A percentile compares a stretch with the other conserved stretches of the same genome.
Evolutionary conservation across 345 rosid genomes (phyloP).

Genomic region (Gynandropsis gynandra): DNA sequence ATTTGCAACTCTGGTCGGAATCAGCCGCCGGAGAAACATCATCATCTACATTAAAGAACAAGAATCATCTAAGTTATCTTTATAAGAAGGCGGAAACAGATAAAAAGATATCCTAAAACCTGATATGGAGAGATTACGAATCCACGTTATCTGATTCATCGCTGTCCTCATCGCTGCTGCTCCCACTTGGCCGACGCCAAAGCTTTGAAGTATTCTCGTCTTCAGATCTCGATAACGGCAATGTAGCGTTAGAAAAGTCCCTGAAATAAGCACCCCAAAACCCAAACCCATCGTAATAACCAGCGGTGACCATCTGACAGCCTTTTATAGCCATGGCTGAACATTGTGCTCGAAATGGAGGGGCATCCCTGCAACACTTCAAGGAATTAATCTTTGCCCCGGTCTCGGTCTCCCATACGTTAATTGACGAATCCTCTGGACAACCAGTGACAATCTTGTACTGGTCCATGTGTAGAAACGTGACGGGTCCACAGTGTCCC

Average conservation of each 20-base stretch:
- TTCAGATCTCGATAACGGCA: slow-evolving; percentile 24
- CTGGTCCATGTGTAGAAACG: slow-evolving; percentile 42
- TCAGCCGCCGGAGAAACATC: too few relatives aligned
- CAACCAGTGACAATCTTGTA: slow-evolving; percentile 57
- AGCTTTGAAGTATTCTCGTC: slow-evolving; percentile 35
- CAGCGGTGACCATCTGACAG: slow-evolving; percentile 31
- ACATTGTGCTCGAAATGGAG: slow-evolving; percentile 22
- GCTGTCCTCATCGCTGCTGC: slow-evolving; percentile 13
- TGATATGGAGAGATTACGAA: too few relatives aligned
- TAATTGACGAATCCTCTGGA: slow-evolving; percentile 28
- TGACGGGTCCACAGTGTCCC: slow-evolving; percentile 43
- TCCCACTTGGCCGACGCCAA: slow-evolving; percentile 34
- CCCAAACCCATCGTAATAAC: slow-evolving; percentile 20
- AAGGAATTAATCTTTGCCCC: slow-evolving; percentile 40
- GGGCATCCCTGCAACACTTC: slow-evolving; percentile 17
- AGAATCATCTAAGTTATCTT: too few relatives aligned
- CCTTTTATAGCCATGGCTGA: slow-evolving; percentile 49
- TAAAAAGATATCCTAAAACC: too few relatives aligned
- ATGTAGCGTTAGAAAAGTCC: slow-evolving; percentile 36
- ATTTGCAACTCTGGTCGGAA: too few relatives aligned
- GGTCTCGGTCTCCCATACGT: slow-evolving; percentile 50
- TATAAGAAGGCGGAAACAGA: too few relatives aligned
- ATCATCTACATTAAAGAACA: too few relatives aligned
- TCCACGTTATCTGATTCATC: background rate
- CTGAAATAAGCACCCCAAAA: slow-evolving; percentile 17